Evolutionary conservation across 371 early-diverging fungal species (phyloP), one percentile per base, ranked within the genome.

Genomic region (Phascolomyces articulosus): DNA sequence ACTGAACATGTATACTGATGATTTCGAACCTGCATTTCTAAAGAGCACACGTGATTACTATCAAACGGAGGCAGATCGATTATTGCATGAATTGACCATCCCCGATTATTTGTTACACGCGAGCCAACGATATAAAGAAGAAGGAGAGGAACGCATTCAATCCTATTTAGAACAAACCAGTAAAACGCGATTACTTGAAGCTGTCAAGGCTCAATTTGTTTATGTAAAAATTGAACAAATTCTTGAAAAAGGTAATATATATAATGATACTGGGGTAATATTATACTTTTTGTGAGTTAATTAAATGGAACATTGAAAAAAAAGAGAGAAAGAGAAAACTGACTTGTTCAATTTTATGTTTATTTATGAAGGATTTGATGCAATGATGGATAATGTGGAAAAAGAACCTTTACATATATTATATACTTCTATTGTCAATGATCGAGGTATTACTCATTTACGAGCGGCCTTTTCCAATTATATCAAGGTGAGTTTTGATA

Each of bases 101-200:
- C 85, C 88, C 2, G 75, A 80, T 6, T 93, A 92, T 65, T 72
- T 93, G 63, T 63, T 80, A 40, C 86, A 94, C 66, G 87, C 78
- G 2, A 76, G 84, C 38, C 73, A 70, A n/a, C 83, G 95, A 73
- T 63, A 86, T 62, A 78, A 87, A 57, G 86, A 91, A 60, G 88
- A 93, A 65, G 47, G 63, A 7, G 83, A 87, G 40, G 87, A 87
- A 40, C 78, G 82, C 23, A 69, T 95, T 57, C 72, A 79, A 54
- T 78, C 80, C 29, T 90, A 90, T 78, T 67, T 98, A 27, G 82
- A 85, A 54, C 80, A 86, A 66, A 85, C 93, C 1, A 88, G 94
- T 31, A 83, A 85, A 57, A 83, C 78, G 34, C 70, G 73, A 6
- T 60, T 94, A 51, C 70, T 87, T 10, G 69, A 82, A 18, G 85